phyloP scores from a whole-genome alignment of 2,329 filamentous ascomycete species.

The Aspergillus aculeatus region DNA sequence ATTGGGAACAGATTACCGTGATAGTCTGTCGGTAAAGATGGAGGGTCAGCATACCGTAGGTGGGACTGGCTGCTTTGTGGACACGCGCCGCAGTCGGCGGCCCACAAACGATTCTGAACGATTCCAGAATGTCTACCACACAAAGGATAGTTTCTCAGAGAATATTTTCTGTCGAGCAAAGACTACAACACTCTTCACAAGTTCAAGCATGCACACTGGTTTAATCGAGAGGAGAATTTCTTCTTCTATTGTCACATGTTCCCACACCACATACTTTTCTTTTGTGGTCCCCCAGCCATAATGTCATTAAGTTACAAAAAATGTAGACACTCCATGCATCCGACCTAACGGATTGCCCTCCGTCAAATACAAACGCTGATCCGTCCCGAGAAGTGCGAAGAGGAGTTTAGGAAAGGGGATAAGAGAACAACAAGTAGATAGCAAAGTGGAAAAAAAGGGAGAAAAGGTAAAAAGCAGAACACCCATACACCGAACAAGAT shows the following conservation, averaged over 20 bases:
- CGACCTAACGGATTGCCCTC: constrained; percentile 18
- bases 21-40: neutral
- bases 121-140: neutral
- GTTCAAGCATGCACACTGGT: neutral
- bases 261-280: constrained; percentile 34
- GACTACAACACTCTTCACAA: neutral
- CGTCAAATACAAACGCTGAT: constrained; percentile 19
- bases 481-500: constrained; percentile 37
- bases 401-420: constrained; percentile 11
- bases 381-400: constrained; percentile 26
- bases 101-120: neutral
- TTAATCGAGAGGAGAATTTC: constrained; percentile 43
- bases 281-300: constrained; percentile 36
- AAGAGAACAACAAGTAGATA: constrained; percentile 13
- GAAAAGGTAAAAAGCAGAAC: constrained; percentile 28
- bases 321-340: constrained; percentile 34
- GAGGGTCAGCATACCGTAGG: neutral
- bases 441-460: constrained; percentile 16
- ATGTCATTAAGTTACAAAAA: constrained; percentile 42
- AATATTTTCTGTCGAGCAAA: neutral
- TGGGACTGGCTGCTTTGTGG: neutral
- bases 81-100: neutral
- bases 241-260: constrained; percentile 41
- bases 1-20: neutral
- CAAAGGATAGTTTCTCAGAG: neutral